Evolutionary conservation across 1,284 basidiomycete genomes (phyloP), one percentile per base, ranked within the genome.

Genomic region (Puccinia polysora): DNA sequence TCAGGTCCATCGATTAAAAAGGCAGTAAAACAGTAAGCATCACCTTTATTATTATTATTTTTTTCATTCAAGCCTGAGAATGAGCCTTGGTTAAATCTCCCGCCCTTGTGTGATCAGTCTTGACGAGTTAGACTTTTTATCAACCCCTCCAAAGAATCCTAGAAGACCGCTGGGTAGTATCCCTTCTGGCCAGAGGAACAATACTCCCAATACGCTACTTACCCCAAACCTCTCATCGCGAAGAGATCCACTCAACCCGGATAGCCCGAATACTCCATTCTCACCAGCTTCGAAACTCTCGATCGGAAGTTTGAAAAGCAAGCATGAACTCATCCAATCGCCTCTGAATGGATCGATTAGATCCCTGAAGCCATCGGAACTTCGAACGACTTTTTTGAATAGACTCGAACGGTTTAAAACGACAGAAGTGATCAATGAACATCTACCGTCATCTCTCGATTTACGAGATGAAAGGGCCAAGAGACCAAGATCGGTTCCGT

Each of bases 391-490:
- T 4, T 69, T 69, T 34, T 32, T 58, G 28, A 58, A 55, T 47
- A 25, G 67, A 34, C 67, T 58, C 40, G 67, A 69, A 23, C 40
- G 38, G 34, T 69, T 69, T 45, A 69, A 69, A 47, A 47, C 43
- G 18, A 47, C 59, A 2, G 55, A 59, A 36, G 45, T 55, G 14
- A 59, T 69, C 18, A 69, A 69, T 49, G 18, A 23, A 20, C 50
- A 69, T 69, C 38, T 69, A 10, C 67, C 67, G 32, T 30, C 56
- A 23, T 40, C 55, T 10, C 30, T 43, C 18, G 25, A 28, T 10
- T 18, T 12, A 20, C 5, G n/a, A n/a, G n/a, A n/a, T 25, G 18
- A 5, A 14, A 40, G 45, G 28, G 6, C 36, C 56, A 25, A n/a
- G 23, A 59, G 45, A 40, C 36, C 43, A 28, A 53, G 55, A 28